Base-by-base conservation (phyloP, 306 rosid genomes). In the Trifolium repens region DNA sequence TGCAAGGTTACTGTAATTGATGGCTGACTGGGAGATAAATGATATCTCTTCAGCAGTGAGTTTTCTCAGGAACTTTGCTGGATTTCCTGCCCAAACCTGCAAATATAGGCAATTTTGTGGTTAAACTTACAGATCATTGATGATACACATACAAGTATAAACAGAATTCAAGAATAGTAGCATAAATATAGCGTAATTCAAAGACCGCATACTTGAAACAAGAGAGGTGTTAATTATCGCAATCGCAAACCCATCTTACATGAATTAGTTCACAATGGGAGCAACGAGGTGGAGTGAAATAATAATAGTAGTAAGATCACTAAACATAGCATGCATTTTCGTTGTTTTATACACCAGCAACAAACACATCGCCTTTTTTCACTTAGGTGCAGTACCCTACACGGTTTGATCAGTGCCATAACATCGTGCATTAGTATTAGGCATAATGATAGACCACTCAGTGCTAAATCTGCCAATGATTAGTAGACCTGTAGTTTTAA, bases 81-180 rank as follows among this genome's bases (percentile, higher is more conserved):
- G 98, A 73, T 94, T 94, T 53, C 98, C 98, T 40, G 91, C 98
- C 98, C 98, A 94, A 53, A 91, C 89, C 98, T 94, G 84, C 74
- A 85, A 54, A 16, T 54, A 71, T 17, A 44, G 24, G 10, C 11
- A 78, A 75, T 62, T 58, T 74, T 39, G 57, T 35, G 73, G 53
- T 75, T 47, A 46, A 13, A 13, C n/a, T 46, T 12, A 35, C 46
- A 74, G 27, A 37, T 65, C 49, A 69, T 34, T 27, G 16, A 67
- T 22, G 34, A 62, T 42, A 8, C 16, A 60, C 19, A 32, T 22
- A 8, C 67, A 47, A 52, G 63, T 65, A 70, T 54, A 17, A 54
- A 19, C 14, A 54, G 32, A 11, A 54, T 50, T 59, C 46, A 71
- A 53, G 73, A 43, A 75, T 16, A 59, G 8, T 13, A 70, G 54